Percentiles rank a stretch among this genome's conserved stretches.
Evolutionary conservation across 257 asterid species (phyloP).

Genomic region (Knoxia roxburghii): DNA sequence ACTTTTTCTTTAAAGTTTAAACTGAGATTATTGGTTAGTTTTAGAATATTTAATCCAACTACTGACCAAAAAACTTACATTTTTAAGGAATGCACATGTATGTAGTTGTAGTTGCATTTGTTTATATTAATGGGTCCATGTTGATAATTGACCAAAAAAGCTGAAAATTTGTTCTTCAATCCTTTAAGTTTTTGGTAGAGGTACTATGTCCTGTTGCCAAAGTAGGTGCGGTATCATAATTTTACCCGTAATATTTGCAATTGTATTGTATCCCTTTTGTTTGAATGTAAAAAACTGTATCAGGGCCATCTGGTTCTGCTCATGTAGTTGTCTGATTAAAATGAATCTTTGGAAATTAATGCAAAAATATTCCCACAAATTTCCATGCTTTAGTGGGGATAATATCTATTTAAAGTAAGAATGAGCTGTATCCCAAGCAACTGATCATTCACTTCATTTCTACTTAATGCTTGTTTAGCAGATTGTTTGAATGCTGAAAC

Average conservation of each 20-base stretch:
- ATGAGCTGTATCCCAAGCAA: not conserved
- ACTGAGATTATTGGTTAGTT: not conserved
- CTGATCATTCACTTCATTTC: too few species aligned
- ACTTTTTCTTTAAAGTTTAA: not conserved
- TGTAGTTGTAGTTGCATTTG: not conserved
- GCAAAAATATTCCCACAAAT: not conserved
- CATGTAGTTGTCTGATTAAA: not conserved
- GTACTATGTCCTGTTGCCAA: not conserved
- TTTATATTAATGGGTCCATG: not conserved
- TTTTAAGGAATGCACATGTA: not conserved
- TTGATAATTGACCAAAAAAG: slow-evolving; percentile 1
- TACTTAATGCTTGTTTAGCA: not conserved
- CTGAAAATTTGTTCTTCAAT: not conserved
- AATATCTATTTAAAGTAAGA: not conserved
- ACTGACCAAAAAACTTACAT: not conserved
- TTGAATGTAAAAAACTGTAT: too few species aligned
- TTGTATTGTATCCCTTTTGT: not conserved
- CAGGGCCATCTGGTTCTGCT: not conserved
- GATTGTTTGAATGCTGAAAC: not conserved
- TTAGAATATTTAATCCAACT: not conserved
- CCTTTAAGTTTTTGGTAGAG: not conserved
- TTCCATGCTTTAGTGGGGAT: too few species aligned
- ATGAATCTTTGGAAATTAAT: not conserved
- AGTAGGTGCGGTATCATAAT: not conserved
- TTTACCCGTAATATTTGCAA: not conserved